A percentile compares a stretch with the other conserved stretches of the same genome.
Conservation (phyloP, 768 basidiomycete genomes). For the Solioccasus polychromus region DNA sequence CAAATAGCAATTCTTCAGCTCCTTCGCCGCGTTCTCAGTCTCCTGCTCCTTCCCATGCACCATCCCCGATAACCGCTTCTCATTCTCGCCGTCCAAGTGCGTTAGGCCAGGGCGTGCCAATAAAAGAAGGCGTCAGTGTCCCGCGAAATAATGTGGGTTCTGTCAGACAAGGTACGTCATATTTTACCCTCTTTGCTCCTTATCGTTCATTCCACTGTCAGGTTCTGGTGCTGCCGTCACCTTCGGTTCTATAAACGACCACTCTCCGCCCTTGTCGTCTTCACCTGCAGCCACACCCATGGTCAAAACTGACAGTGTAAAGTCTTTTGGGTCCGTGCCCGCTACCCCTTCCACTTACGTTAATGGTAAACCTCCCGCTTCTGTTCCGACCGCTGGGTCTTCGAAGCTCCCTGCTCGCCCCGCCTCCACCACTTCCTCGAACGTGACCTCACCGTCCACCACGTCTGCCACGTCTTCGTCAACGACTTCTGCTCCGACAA, state of each 20-base stretch:
- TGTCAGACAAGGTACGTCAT: constrained; percentile 58
- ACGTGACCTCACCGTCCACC: constrained; percentile 30
- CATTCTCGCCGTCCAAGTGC: constrained; percentile 81
- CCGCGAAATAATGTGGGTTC: constrained; percentile 60
- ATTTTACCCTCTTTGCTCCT: constrained; percentile 3
- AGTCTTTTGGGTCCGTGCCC: constrained; percentile 79
- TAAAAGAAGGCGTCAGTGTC: constrained; percentile 79
- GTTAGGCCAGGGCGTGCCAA: constrained; percentile 65
- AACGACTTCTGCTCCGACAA: constrained; percentile 32
- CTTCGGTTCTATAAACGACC: constrained; percentile 90
- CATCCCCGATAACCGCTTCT: constrained; percentile 45
- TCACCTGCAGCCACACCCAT: constrained; percentile 69
- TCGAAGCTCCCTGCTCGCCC: constrained; percentile 32
- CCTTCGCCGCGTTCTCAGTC: constrained; percentile 76
- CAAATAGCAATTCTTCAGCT: constrained; percentile 44
- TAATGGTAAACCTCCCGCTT: constrained; percentile 60
- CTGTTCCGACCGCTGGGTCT: constrained; percentile 39
- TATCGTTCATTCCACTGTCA: constrained; percentile 29
- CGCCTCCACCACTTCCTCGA: constrained; percentile 21
- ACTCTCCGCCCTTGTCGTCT: constrained; percentile 71
- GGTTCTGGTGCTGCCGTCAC: constrained; percentile 73
- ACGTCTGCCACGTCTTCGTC: constrained; percentile 33
- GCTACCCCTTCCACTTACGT: constrained; percentile 47
- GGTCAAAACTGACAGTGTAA: constrained; percentile 69
- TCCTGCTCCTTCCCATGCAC: constrained; percentile 55